These are phyloP conservation scores for Eugenia klotzschiana DNA, from an alignment of 441 rosid species.

Conservation along the genomic window DNA sequence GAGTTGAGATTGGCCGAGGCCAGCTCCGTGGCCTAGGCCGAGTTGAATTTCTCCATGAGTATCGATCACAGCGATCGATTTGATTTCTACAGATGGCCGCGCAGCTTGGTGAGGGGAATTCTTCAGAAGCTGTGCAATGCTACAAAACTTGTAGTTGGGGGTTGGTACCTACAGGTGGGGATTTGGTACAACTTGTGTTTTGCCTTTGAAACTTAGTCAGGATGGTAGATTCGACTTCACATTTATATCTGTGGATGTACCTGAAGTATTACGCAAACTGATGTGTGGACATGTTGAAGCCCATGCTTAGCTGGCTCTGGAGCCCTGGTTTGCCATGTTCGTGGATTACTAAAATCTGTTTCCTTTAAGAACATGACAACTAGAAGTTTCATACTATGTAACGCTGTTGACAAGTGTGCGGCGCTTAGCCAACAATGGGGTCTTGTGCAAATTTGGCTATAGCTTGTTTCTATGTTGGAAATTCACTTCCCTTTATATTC, in stretches of 20 bases:
- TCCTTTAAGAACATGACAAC: neutral
- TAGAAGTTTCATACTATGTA: neutral
- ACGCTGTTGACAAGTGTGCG: neutral
- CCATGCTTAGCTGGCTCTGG: neutral
- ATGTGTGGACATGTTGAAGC: neutral
- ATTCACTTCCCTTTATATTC: neutral
- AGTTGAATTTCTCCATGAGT: neutral
- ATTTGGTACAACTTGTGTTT: neutral
- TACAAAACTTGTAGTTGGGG: neutral
- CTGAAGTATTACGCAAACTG: neutral
- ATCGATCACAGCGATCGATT: rapidly evolving
- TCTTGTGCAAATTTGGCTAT: neutral
- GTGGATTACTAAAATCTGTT: neutral
- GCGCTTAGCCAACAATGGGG: neutral
- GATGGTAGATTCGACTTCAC: neutral
- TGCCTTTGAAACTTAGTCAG: neutral
- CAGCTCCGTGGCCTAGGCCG: neutral
- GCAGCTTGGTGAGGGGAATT: neutral
- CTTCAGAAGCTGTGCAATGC: neutral
- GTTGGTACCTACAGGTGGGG: neutral
- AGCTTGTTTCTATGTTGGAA: neutral
- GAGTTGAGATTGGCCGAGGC: neutral
- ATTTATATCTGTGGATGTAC: too few species aligned
- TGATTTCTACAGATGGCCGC: neutral
- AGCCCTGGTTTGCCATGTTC: neutral